Percentiles rank a stretch among this genome's conserved stretches.
Evolutionary conservation across 495 filamentous ascomycete genomes (phyloP).

Genomic region (Neurospora hispaniola): DNA sequence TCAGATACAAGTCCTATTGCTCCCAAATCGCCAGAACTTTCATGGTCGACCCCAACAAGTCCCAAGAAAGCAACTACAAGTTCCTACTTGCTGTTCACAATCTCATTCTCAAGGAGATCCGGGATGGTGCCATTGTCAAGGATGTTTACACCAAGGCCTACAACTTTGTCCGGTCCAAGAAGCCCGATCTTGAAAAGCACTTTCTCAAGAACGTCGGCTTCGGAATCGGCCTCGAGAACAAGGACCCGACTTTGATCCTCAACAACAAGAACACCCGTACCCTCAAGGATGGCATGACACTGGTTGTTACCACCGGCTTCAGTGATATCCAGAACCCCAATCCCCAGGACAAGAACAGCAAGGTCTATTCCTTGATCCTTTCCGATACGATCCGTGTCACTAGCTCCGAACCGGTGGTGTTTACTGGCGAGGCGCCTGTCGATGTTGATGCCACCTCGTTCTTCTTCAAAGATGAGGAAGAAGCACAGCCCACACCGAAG

Average conservation of each 20-base stretch:
- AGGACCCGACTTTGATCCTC: conserved; percentile 69
- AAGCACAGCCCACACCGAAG: conserved; percentile 53
- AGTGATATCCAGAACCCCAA: conserved; percentile 74
- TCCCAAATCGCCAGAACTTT: conserved; percentile 86
- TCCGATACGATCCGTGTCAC: conserved; percentile 89
- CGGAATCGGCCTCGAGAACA: conserved; percentile 85
- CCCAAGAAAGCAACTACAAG: conserved; percentile 88
- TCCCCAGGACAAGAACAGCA: conserved; percentile 75
- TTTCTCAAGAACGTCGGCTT: conserved; percentile 83
- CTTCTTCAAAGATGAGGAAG: conserved; percentile 90
- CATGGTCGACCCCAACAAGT: conserved; percentile 90
- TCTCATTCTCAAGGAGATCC: conserved; percentile 74
- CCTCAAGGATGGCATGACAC: conserved; percentile 93
- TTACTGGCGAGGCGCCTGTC: conserved; percentile 83
- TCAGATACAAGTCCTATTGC: conserved; percentile 90
- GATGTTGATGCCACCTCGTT: conserved; percentile 90
- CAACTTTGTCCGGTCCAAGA: conserved; percentile 65
- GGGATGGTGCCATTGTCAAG: conserved; percentile 77
- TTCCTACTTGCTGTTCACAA: conserved; percentile 81
- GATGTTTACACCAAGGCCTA: conserved; percentile 88
- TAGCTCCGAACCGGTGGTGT: conserved; percentile 64
- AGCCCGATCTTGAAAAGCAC: conserved; percentile 87
- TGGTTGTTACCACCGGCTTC: conserved; percentile 80
- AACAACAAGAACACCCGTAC: conserved; percentile 73
- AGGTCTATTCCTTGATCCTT: conserved; percentile 77